Conservation (phyloP, 176 grass and related monocot species). For the Zoysia japonica region DNA sequence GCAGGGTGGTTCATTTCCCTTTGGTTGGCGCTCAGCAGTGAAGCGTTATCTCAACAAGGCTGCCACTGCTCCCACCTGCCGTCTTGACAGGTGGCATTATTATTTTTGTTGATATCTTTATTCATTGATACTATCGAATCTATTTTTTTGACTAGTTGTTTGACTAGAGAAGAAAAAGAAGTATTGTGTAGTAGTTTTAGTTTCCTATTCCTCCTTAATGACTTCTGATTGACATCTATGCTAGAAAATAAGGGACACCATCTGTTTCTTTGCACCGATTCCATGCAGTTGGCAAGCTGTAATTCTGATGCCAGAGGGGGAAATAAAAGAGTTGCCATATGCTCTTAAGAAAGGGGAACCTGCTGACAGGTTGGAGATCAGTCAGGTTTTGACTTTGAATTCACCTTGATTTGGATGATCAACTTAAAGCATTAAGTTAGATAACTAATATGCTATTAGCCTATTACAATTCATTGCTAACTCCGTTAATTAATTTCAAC, state of each 20-base stretch:
- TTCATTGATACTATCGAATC: slow-evolving; percentile 7
- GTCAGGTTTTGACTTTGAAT: slow-evolving; percentile 43
- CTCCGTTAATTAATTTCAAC: slow-evolving; percentile 22
- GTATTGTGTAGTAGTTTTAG: neutral
- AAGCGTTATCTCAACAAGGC: slow-evolving; percentile 76
- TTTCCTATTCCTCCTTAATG: neutral
- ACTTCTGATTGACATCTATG: neutral
- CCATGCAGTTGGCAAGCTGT: slow-evolving; percentile 79
- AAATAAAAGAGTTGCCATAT: slow-evolving; percentile 73
- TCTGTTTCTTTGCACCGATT: slow-evolving; percentile 23
- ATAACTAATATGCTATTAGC: neutral
- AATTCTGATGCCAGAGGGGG: slow-evolving; percentile 69
- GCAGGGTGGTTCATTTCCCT: slow-evolving; percentile 95
- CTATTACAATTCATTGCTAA: neutral
- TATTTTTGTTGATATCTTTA: neutral
- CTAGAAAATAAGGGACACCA: neutral
- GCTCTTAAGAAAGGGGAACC: slow-evolving; percentile 65
- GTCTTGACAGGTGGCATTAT: slow-evolving; percentile 74
- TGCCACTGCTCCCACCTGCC: slow-evolving; percentile 48
- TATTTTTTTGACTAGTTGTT: slow-evolving; percentile 23
- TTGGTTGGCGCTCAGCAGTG: slow-evolving; percentile 88
- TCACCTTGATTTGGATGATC: slow-evolving; percentile 4
- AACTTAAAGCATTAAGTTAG: slow-evolving; percentile 2
- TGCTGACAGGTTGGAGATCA: slow-evolving; percentile 40
- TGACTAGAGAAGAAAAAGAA: neutral